These are phyloP conservation scores for Yarrowia keelungensis DNA, from an alignment of 805 yeast species.

Conservation along the genomic window DNA sequence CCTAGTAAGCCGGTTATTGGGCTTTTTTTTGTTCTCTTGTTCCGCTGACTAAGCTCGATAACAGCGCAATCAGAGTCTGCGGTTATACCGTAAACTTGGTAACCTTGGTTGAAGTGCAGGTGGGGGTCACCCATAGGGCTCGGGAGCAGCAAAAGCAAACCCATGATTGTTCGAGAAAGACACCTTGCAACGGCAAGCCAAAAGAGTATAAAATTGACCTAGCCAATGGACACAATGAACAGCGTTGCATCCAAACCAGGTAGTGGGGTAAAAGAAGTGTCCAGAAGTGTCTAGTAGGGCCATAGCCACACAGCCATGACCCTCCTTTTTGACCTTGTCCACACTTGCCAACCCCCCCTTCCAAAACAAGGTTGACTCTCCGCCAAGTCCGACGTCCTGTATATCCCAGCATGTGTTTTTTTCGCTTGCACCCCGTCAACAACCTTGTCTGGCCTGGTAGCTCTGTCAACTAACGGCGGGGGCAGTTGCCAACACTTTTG, in stretches of 20 bases:
- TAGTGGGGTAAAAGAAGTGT: no score
- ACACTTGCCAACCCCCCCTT: no score
- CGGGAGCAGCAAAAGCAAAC: slow-evolving; percentile 15
- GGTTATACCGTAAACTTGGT: background rate
- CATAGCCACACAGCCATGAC: no score
- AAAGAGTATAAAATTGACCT: background rate
- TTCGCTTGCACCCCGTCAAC: background rate
- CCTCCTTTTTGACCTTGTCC: no score
- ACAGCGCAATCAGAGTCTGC: background rate
- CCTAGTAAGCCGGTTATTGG: no score
- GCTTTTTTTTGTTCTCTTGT: no score
- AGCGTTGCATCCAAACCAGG: no score
- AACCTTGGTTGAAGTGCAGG: background rate
- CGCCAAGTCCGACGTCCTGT: slow-evolving; percentile 16
- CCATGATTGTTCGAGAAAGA: slow-evolving; percentile 1
- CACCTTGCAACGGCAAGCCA: background rate
- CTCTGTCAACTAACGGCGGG: background rate
- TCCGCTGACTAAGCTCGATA: background rate
- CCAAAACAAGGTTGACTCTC: background rate
- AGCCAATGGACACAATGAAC: background rate
- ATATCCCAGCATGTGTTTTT: slow-evolving; percentile 7
- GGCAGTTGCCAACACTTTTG: background rate
- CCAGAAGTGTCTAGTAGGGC: no score
- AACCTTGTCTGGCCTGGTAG: background rate
- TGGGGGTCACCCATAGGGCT: slow-evolving; percentile 18